These are phyloP conservation scores for Fusarium praegraminearum DNA, from an alignment of 2,329 filamentous ascomycete genomes.

Conservation along the genomic window DNA sequence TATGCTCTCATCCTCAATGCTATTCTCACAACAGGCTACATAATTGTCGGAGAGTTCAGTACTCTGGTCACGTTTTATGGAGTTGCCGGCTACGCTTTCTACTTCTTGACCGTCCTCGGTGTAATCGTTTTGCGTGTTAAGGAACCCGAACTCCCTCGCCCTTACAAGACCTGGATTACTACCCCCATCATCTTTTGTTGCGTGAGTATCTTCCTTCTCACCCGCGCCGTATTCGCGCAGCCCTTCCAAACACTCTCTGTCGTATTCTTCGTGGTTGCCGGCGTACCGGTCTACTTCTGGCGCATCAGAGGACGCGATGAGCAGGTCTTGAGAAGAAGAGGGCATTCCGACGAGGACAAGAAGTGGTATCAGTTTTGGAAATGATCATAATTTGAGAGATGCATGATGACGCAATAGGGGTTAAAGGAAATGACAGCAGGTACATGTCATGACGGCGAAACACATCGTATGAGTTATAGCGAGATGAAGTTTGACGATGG, in stretches of 20 bases:
- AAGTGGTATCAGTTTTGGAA: constrained; percentile 73
- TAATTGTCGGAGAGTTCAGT: constrained; percentile 87
- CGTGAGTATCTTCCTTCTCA: constrained; percentile 91
- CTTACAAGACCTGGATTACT: constrained; percentile 96
- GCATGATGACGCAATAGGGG: background rate
- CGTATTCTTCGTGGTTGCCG: constrained; percentile 83
- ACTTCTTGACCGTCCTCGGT: constrained; percentile 94
- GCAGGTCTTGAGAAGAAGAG: constrained; percentile 57
- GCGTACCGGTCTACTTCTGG: constrained; percentile 91
- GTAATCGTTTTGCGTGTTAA: constrained; percentile 89
- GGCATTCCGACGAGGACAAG: constrained; percentile 49
- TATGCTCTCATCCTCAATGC: constrained; percentile 89
- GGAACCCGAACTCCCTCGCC: constrained; percentile 88
- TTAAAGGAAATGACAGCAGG: background rate
- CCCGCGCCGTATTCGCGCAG: constrained; percentile 88
- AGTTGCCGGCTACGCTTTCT: constrained; percentile 96
- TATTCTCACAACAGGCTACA: constrained; percentile 78
- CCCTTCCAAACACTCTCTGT: constrained; percentile 92
- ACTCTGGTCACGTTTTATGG: constrained; percentile 97
- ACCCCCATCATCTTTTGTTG: constrained; percentile 99
- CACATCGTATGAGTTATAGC: constrained; percentile 6
- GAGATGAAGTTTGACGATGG: constrained; percentile 17
- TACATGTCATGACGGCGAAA: constrained; percentile 16
- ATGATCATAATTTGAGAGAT: constrained; percentile 30
- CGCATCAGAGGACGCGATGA: constrained; percentile 76